Percentiles rank a stretch among this genome's conserved stretches.
phyloP scores from a whole-genome alignment of 768 basidiomycete genomes.

The Naematelia encephala region DNA sequence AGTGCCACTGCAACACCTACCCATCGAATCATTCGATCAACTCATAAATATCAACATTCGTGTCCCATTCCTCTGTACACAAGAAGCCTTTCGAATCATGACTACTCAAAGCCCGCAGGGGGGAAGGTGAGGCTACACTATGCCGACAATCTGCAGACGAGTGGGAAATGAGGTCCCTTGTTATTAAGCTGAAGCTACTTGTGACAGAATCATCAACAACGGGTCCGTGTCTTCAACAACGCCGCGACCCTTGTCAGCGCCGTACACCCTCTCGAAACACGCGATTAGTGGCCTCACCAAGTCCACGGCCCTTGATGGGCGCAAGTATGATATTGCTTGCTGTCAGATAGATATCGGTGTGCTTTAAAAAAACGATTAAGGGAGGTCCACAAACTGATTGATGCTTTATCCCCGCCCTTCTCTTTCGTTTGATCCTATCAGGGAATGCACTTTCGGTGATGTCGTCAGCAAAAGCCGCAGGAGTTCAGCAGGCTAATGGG shows the following conservation, averaged over 20 bases:
- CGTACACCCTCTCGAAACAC: constrained; percentile 76
- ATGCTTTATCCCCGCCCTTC: background rate
- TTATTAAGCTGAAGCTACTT: constrained; percentile 1
- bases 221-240: constrained; percentile 53
- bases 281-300: constrained; percentile 73
- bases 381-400: background rate
- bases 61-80: constrained; percentile 71
- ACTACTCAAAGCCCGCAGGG: constrained; percentile 68
- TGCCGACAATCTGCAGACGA: background rate
- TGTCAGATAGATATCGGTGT: constrained; percentile 78
- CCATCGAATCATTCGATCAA: constrained; percentile 41
- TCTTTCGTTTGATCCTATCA: no score
- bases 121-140: constrained; percentile 52
- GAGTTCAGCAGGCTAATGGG: constrained; percentile 12
- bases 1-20: constrained; percentile 60
- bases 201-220: constrained; percentile 71
- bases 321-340: constrained; percentile 66
- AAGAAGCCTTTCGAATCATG: constrained; percentile 69
- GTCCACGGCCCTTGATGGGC: constrained; percentile 70
- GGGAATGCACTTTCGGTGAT: constrained; percentile 7
- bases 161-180: no score
- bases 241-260: constrained; percentile 40
- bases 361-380: background rate
- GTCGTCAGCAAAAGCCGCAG: background rate
- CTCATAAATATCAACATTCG: constrained; percentile 68